phyloP scores from a whole-genome alignment of 805 yeast genomes.

The Diddensiella caesifluorescens region DNA sequence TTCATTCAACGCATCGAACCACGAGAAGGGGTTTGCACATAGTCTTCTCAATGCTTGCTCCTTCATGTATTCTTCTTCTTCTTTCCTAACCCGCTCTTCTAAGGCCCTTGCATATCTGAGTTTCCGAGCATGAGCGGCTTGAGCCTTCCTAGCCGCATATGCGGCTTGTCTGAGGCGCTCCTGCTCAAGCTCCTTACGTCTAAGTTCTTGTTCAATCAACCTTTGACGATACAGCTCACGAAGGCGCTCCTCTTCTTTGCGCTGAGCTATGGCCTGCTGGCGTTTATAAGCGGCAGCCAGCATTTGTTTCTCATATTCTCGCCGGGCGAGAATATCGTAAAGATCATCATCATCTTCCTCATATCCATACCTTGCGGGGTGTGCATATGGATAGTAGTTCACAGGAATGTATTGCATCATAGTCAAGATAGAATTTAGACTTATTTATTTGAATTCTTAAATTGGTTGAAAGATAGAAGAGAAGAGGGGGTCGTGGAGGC shows the following conservation, averaged over 20 bases:
- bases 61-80: neutral
- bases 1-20: neutral
- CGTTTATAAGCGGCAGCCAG: slow-evolving; percentile 1
- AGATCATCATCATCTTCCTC: slow-evolving; percentile 1
- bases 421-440: neutral
- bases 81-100: neutral
- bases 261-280: neutral
- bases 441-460: no score
- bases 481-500: no score
- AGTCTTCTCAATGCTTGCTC: slow-evolving; percentile 2
- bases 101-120: neutral
- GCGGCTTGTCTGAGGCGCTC: slow-evolving; percentile 4
- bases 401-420: slow-evolving; percentile 9
- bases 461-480: no score
- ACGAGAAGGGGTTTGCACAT: neutral
- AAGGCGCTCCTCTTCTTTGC: neutral
- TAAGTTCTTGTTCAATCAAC: no score
- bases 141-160: slow-evolving; percentile 3
- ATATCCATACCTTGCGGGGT: no score
- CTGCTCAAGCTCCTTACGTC: slow-evolving; percentile 6
- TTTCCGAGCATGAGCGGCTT: neutral
- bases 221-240: no score
- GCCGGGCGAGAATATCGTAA: slow-evolving; percentile 8
- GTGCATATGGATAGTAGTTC: slow-evolving; percentile 3
- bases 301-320: slow-evolving; percentile 10